Base-by-base conservation (phyloP, 2,329 filamentous ascomycete species). In the Penicillium sp. region DNA sequence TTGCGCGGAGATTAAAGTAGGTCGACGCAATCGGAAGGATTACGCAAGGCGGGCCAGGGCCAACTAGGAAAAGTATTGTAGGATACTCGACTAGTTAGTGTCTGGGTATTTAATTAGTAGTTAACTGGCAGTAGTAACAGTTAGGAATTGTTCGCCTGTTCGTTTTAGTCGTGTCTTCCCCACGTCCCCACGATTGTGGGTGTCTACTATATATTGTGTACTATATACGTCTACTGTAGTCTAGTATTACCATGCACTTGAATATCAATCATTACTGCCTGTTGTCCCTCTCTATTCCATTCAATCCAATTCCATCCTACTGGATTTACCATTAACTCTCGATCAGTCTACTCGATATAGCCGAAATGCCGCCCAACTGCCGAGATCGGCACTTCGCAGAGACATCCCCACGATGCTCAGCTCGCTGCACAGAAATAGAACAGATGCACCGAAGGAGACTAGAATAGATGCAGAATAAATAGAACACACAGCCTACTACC, bases 111-210 rank as follows among this genome's bases (percentile, higher is more conserved):
- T 30, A 12, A 12, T 12, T 12, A 30, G 13, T 30, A 30, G 27
- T 30, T 10, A 30, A 30, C 13, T 12, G 27, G 27, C 13, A 17
- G 12, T 15, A 33, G 30, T 32, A 12, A 32, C 7, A 32, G 29
- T 32, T 6, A 27, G 24, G 24, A 6, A 27, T n/a, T n/a, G n/a
- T n/a, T n/a, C n/a, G n/a, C n/a, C n/a, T 6, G 24, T 33, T 7
- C 17, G n/a, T n/a, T 36, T 36, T 30, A 30, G 13, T n/a, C n/a
- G n/a, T n/a, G n/a, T n/a, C n/a, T 55, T 55, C 56, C 53, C 56
- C 56, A 58, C 56, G 42, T 53, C 56, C 48, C 56, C 56, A 58
- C 56, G 39, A 47, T 29, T 29, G 36, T 20, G 41, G 33, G 18
- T 39, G 39, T 34, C n/a, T n/a, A n/a, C n/a, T n/a, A n/a, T n/a